Base-by-base conservation (phyloP, 805 yeast species). In the Metschnikowia corniflorae region DNA sequence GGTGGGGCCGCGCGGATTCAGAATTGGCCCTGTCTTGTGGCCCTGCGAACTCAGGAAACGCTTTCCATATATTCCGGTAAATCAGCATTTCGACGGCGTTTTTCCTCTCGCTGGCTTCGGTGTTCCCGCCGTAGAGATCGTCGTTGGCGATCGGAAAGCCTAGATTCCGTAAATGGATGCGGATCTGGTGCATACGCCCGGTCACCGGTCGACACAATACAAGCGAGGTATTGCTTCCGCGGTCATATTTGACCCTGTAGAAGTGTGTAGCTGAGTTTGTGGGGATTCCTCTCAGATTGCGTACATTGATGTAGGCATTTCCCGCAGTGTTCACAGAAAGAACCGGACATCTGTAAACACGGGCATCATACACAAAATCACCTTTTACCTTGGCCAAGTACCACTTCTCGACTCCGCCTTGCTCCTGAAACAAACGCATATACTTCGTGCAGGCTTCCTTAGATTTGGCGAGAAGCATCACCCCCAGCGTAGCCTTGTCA, bases 101-200 rank as follows among this genome's bases (percentile, higher is more conserved):
- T 26, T 40, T 44, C 10, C 9, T n/a, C 10, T 31, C 10, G 16
- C 33, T 40, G 13, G 26, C 28, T 3, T 23, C 40, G 15, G 23
- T 33, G 3, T 28, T 29, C 25, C 31, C 46, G 17, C 31, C 31
- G 32, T 47, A 49, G 10, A 43, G 20, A 1, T 7, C 24, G 35
- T 49, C 54, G 30, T 49, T 49, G 24, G 43, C 29, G 26, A 49
- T 49, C 4, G 54, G 52, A 18, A 21, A 30, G 8, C 71, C 70
- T 42, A 75, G 32, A 43, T 73, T 69, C 16, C 78, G 52, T 9
- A 77, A 53, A 51, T 77, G 82, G 5, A 77, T 73, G 9, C 82
- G 57, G 17, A 77, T 75, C 51, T 77, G 82, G 53, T 77, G 82
- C 53, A 73, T 73, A 42, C 71, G 60, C 0, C 82, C 82, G 1